Base-by-base conservation (phyloP, 176 grass and related monocot genomes). In the Avena atlantica region DNA sequence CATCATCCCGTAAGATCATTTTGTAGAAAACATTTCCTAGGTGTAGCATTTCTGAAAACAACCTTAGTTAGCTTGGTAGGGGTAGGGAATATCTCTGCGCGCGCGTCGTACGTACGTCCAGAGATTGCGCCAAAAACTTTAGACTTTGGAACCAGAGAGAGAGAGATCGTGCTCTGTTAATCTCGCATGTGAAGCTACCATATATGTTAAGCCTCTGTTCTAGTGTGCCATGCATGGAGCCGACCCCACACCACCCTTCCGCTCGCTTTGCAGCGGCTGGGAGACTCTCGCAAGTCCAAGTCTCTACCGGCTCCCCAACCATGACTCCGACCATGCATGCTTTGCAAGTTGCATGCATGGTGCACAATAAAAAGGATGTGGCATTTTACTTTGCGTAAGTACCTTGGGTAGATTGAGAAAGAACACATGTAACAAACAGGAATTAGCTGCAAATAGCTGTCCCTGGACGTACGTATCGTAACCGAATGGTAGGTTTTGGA, bases 131-230 rank as follows among this genome's bases (percentile, higher is more conserved):
- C 82, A 34, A 29, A 82, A 75, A 49, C 0, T 50, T 50, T 44
- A 76, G 44, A 76, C 71, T 76, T 61, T 76, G 13, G 71, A 14
- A 15, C 0, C 81, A 45, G 31, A 31, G 2, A 2, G 0, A 2
- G 57, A 62, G 15, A 55, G 56, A 23, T n/a, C 37, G 37, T 31
- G 13, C 64, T 31, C 27, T 78, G 21, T 20, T 86, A 25, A 57
- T 45, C 29, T 55, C 36, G 34, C 75, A 60, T 60, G 76, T 59
- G 76, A 70, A 48, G 10, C 52, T 86, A 49, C 64, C 42, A 20
- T 29, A 25, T 31, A 8, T 29, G 60, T 65, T 2, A 40, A n/a
- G 19, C 12, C 44, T 48, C 37, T 73, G 40, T 44, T 12, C 69
- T 21, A n/a, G 67, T 44, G 20, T 17, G 67, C 16, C 67, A 42